Conservation (phyloP, 2,329 filamentous ascomycete genomes). For the Botrytis fragariae region DNA sequence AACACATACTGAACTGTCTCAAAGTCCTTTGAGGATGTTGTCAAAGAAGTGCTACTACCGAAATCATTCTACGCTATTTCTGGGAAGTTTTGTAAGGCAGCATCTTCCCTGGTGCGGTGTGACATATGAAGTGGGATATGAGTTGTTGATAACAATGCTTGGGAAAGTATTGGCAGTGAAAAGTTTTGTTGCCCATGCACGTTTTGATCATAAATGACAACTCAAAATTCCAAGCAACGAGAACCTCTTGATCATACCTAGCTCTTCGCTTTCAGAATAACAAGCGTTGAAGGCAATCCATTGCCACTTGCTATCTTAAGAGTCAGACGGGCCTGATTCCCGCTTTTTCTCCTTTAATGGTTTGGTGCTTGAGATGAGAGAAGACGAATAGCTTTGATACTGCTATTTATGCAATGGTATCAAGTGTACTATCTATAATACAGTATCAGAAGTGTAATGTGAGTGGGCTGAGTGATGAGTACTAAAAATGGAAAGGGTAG, state of each 20-base stretch:
- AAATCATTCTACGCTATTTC: no score
- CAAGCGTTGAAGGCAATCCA: neutral
- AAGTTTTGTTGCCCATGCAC: neutral
- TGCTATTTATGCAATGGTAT: neutral
- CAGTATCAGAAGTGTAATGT: no score
- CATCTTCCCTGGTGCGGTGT: neutral
- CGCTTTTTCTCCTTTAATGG: neutral
- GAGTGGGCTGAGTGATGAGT: neutral
- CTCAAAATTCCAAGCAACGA: neutral
- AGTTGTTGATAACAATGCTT: fast-evolving
- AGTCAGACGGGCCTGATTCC: neutral
- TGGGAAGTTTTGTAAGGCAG: no score
- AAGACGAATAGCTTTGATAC: neutral
- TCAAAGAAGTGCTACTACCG: no score
- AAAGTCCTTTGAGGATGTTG: neutral
- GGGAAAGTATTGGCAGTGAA: neutral
- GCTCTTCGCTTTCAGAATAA: neutral
- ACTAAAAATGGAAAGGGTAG: neutral
- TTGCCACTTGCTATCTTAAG: neutral
- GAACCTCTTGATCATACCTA: neutral
- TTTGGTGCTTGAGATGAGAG: neutral
- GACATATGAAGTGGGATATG: neutral
- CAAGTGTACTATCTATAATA: no score
- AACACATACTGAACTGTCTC: neutral
- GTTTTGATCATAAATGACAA: neutral